Conservation (phyloP, 139 green algal species). For the Picochlorum costavermella region DNA sequence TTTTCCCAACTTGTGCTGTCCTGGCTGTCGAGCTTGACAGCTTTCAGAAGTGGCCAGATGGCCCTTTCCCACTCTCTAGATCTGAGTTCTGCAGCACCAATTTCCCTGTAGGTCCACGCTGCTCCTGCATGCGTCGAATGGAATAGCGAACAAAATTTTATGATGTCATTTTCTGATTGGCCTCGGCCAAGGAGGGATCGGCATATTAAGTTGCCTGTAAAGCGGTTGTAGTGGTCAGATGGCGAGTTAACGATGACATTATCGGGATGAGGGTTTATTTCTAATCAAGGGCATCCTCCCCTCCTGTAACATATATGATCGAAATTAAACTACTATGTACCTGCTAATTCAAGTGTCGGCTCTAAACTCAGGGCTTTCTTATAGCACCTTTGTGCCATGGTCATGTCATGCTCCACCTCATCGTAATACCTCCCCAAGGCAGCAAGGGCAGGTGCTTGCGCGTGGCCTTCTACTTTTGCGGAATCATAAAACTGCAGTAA, state of each 20-base stretch:
- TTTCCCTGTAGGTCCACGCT: no score
- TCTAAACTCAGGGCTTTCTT: conserved; percentile 59
- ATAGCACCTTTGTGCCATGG: conserved; percentile 55
- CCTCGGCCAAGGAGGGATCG: no score
- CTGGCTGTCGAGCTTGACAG: neutral
- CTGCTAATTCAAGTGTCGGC: conserved; percentile 37
- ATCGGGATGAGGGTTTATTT: neutral
- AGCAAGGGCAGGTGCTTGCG: conserved; percentile 55
- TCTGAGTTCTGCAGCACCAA: no score
- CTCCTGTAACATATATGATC: neutral
- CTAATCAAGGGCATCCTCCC: neutral
- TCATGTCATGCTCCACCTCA: conserved; percentile 34
- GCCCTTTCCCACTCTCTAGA: neutral
- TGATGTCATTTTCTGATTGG: no score
- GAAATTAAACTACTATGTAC: conserved; percentile 14
- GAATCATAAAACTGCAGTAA: conserved; percentile 38
- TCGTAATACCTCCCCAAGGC: conserved; percentile 49
- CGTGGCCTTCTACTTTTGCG: conserved; percentile 37
- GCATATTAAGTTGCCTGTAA: no score
- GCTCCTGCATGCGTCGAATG: no score
- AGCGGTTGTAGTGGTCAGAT: no score
- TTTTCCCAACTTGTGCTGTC: conserved; percentile 50
- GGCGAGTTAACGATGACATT: neutral
- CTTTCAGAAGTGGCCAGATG: neutral
- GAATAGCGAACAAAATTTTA: conserved; percentile 8